Evolutionary conservation across 176 grass and related monocot genomes (phyloP).

Genomic region (Musa beccarii): DNA sequence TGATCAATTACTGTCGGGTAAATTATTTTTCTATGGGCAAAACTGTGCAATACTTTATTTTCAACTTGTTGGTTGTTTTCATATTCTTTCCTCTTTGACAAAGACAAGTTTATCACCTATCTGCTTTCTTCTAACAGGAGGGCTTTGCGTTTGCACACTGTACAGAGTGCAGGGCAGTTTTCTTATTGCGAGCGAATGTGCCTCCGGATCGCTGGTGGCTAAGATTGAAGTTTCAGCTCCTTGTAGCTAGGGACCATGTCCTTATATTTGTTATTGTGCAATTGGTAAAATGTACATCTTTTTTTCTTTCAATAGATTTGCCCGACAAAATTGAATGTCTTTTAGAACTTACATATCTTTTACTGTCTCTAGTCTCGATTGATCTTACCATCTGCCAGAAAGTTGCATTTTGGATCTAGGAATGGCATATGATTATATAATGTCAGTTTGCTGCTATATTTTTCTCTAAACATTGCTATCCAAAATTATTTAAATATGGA

Average conservation of each 20-base stretch:
- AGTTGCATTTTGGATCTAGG: not conserved
- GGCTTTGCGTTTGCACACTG: constrained; percentile 99
- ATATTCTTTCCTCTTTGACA: not conserved
- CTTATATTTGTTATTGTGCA: constrained; percentile 92
- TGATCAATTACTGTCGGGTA: not conserved
- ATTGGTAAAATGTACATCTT: constrained; percentile 35
- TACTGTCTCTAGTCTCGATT: not conserved
- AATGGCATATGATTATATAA: too few relatives aligned
- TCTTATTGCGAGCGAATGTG: constrained; percentile 82
- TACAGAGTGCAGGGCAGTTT: constrained; percentile 84
- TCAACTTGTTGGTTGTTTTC: not conserved
- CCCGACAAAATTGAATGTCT: too few relatives aligned
- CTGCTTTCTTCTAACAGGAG: constrained; percentile 52
- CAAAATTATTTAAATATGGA: too few relatives aligned
- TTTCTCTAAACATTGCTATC: too few relatives aligned
- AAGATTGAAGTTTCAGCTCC: constrained; percentile 81
- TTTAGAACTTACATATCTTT: too few relatives aligned
- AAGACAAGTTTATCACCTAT: too few relatives aligned
- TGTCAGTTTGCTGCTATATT: too few relatives aligned
- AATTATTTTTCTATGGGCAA: not conserved
- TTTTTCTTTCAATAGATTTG: not conserved
- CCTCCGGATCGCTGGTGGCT: constrained; percentile 91
- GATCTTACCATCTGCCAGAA: not conserved
- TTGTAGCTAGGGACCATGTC: constrained; percentile 88
- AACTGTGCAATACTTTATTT: not conserved